Conservation (phyloP, 2,329 filamentous ascomycete species). For the Fusarium stilboides region DNA sequence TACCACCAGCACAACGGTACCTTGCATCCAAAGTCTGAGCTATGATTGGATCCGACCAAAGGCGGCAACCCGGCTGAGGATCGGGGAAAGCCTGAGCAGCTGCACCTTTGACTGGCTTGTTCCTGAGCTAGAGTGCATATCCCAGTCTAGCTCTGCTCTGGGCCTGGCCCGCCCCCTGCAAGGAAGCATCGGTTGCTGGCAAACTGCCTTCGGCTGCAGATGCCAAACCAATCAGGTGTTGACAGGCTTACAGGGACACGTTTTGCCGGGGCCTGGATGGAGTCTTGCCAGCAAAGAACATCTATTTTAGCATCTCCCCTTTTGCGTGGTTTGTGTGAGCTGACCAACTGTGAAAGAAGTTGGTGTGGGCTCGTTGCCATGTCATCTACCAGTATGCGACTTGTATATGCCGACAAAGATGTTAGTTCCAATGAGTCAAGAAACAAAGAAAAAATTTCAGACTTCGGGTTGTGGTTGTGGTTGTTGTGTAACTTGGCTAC, state of each 20-base stretch:
- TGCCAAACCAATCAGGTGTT: slow-evolving; percentile 41
- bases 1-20: slow-evolving; percentile 42
- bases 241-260: slow-evolving; percentile 37
- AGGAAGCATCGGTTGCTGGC: slow-evolving; percentile 37
- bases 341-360: slow-evolving; percentile 19
- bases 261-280: slow-evolving; percentile 35
- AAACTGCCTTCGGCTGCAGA: slow-evolving; percentile 18
- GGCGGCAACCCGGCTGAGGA: slow-evolving; percentile 39
- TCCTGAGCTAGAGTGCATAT: slow-evolving; percentile 43
- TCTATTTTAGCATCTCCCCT: slow-evolving; percentile 38
- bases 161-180: slow-evolving; percentile 41
- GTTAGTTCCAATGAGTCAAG: slow-evolving; percentile 13
- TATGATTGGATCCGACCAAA: slow-evolving; percentile 42
- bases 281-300: slow-evolving; percentile 32
- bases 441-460: slow-evolving; percentile 11
- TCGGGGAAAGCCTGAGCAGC: slow-evolving; percentile 36
- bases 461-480: background rate
- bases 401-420: slow-evolving; percentile 15
- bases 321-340: slow-evolving; percentile 47
- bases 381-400: slow-evolving; percentile 8
- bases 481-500: slow-evolving; percentile 15
- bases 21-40: slow-evolving; percentile 39
- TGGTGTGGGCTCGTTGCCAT: slow-evolving; percentile 35
- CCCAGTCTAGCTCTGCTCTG: slow-evolving; percentile 36
- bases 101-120: slow-evolving; percentile 49